Evolutionary conservation across 768 basidiomycete species (phyloP), one percentile per base, ranked within the genome.

Genomic region (Suillus occidentalis): DNA sequence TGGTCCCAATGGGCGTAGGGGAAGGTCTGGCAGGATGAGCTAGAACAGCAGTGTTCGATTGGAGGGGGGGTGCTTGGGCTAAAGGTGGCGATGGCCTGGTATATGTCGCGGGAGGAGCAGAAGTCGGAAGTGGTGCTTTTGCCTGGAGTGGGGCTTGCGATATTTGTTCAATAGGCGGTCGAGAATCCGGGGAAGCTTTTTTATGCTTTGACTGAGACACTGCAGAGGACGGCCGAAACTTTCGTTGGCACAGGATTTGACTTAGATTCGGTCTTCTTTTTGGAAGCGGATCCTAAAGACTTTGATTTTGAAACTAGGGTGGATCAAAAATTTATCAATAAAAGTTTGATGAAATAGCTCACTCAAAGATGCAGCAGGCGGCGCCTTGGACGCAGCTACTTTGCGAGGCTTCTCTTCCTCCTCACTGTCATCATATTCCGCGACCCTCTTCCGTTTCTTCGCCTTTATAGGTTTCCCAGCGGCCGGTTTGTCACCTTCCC

Each of bases 401-500:
- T 71, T 77, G 5, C 66, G 61, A 55, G 45, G 20, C 39, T 69
- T 70, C 14, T 28, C 9, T 8, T 76, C 75, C 6, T 69, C 69
- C 10, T 65, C 68, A 18, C 73, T 71, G 14, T 76, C 76, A 6
- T 64, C 67, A 43, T 56, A 57, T 14, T 63, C 63, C 6, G 47
- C 39, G 0, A 66, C 62, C 52, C 75, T 68, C 64, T 77, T 77
- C 40, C 75, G 75, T 64, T 76, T 76, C 20, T 43, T 34, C 45
- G 65, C 16, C 53, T 73, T 69, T 6, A 22, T 8, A 18, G 28
- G 10, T 45, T 68, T 70, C 20, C 66, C 62, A 4, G 66, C 47
- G 34, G 66, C 67, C 34, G 75, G 76, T n/a, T 52, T 66, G 43
- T 76, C 71, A 39, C 76, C 76, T 13, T 77, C 69, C 28, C 76